Conservation (phyloP, 768 basidiomycete species). For the Amanita inopinata region DNA sequence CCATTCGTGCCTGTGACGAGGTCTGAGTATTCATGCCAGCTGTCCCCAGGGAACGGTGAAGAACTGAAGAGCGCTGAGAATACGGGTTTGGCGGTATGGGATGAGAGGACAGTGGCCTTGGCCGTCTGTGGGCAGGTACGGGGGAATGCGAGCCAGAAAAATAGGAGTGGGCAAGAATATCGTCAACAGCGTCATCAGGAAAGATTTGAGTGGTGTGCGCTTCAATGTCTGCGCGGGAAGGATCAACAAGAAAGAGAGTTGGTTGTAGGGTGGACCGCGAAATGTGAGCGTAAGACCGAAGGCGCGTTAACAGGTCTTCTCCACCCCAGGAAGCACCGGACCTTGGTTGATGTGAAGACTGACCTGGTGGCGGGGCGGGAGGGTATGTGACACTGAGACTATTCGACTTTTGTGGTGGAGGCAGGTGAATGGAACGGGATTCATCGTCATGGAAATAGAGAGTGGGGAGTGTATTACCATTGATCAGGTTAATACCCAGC, state of each 20-base stretch:
- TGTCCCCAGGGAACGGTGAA: slow-evolving; percentile 69
- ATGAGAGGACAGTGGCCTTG: slow-evolving; percentile 46
- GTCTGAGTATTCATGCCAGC: slow-evolving; percentile 40
- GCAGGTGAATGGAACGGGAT: slow-evolving; percentile 64
- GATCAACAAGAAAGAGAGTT: slow-evolving; percentile 84
- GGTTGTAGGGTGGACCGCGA: slow-evolving; percentile 82
- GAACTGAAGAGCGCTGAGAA: slow-evolving; percentile 60
- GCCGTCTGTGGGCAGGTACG: slow-evolving; percentile 74
- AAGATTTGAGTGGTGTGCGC: slow-evolving; percentile 80
- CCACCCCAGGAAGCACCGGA: slow-evolving; percentile 70
- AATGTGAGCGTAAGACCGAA: slow-evolving; percentile 71
- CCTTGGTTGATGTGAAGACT: slow-evolving; percentile 31
- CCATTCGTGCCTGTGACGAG: slow-evolving; percentile 64
- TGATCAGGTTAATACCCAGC: slow-evolving; percentile 81
- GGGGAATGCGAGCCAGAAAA: slow-evolving; percentile 72
- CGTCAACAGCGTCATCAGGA: slow-evolving; percentile 79
- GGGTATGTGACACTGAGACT: slow-evolving; percentile 44
- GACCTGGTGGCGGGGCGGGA: slow-evolving; percentile 47
- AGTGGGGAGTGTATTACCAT: slow-evolving; percentile 77
- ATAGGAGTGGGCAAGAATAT: slow-evolving; percentile 74
- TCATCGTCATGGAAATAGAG: slow-evolving; percentile 98
- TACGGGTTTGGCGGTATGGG: slow-evolving; percentile 39
- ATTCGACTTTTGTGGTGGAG: slow-evolving; percentile 21
- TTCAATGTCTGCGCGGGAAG: slow-evolving; percentile 87
- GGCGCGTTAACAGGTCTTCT: slow-evolving; percentile 70